Evolutionary conservation across 2,329 filamentous ascomycete species (phyloP).

Genomic region (Phialocephala sp.): DNA sequence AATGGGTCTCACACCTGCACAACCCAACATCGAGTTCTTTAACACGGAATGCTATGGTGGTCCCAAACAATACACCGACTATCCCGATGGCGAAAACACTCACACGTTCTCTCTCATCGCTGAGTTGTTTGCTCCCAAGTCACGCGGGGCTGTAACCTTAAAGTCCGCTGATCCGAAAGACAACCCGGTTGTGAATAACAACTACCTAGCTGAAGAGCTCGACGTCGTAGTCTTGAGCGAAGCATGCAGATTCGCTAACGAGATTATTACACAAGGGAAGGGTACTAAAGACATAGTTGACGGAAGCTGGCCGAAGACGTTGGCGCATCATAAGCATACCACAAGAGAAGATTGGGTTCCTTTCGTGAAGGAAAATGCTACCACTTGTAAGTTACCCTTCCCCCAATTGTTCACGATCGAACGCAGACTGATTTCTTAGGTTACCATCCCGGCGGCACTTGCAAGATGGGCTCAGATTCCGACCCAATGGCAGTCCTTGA

Average conservation of each 20-base stretch:
- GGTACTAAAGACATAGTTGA: constrained; percentile 65
- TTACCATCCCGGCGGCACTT: constrained; percentile 63
- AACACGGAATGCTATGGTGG: constrained; percentile 66
- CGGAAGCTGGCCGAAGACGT: constrained; percentile 61
- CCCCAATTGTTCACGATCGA: neutral
- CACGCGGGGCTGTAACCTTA: constrained; percentile 60
- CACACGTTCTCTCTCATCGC: constrained; percentile 63
- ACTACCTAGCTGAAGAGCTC: constrained; percentile 61
- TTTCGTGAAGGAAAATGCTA: constrained; percentile 63
- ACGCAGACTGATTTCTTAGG: constrained; percentile 40
- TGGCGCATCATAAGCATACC: constrained; percentile 57
- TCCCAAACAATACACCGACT: constrained; percentile 61
- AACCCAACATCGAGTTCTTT: constrained; percentile 68
- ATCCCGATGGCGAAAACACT: constrained; percentile 55
- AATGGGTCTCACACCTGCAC: constrained; percentile 61
- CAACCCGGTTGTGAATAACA: constrained; percentile 63
- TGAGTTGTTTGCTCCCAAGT: constrained; percentile 62
- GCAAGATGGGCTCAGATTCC: constrained; percentile 57
- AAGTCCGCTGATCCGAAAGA: constrained; percentile 53
- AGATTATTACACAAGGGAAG: constrained; percentile 61
- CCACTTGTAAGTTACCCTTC: constrained; percentile 56
- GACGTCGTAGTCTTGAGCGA: constrained; percentile 65
- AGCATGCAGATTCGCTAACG: constrained; percentile 62
- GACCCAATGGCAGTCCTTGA: constrained; percentile 49
- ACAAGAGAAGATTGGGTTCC: constrained; percentile 63